phyloP scores from a whole-genome alignment of 2,329 filamentous ascomycete species.

The Davidsoniella virescens region DNA sequence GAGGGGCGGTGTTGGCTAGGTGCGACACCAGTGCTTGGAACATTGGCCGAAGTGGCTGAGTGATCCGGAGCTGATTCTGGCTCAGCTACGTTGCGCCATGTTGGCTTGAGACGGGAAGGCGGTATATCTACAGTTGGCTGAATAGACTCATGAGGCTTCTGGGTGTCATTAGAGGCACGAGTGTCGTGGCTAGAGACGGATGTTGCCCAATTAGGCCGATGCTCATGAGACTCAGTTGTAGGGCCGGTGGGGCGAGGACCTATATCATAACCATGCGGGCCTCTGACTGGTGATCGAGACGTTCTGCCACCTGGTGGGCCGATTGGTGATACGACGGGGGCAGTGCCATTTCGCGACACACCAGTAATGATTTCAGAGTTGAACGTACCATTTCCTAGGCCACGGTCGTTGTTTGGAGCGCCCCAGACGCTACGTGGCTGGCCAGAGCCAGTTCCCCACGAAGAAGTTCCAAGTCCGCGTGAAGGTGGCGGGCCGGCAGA shows the following conservation, averaged over 20 bases:
- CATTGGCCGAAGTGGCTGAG: neutral
- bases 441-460: conserved; percentile 30
- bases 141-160: neutral
- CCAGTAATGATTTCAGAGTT: conserved; percentile 35
- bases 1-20: conserved; percentile 35
- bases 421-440: conserved; percentile 54
- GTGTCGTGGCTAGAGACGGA: too few relatives aligned
- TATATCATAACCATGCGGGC: neutral
- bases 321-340: conserved; percentile 27
- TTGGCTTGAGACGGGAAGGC: conserved; percentile 7
- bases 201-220: neutral
- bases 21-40: conserved; percentile 15
- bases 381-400: conserved; percentile 65
- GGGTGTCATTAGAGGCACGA: too few relatives aligned
- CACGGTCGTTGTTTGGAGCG: conserved; percentile 52
- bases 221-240: neutral
- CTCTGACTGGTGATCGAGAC: neutral
- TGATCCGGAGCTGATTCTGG: neutral
- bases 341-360: conserved; percentile 20
- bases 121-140: conserved; percentile 1
- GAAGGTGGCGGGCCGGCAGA: conserved; percentile 9
- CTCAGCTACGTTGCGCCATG: conserved; percentile 8
- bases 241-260: too few relatives aligned
- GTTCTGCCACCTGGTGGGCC: conserved; percentile 20
- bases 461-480: conserved; percentile 1